These are phyloP conservation scores for Babesia bovis DNA, from an alignment of 169 alveolate species.

Conservation along the genomic window DNA sequence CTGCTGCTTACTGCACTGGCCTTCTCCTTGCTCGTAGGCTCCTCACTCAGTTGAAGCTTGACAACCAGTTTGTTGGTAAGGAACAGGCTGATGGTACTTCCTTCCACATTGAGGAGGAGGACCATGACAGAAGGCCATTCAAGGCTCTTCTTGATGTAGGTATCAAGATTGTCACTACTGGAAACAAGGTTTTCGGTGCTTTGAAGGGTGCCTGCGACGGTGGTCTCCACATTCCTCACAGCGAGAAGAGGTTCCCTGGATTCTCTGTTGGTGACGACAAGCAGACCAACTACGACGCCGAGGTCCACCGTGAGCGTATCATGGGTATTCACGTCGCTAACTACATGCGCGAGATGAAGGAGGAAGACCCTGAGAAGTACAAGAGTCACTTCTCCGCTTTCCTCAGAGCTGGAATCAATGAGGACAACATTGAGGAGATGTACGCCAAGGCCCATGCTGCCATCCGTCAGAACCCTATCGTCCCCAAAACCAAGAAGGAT, in stretches of 20 bases:
- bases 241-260: conserved; percentile 98
- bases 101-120: conserved; percentile 93
- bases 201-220: conserved; percentile 99
- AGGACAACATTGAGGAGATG: conserved; percentile 94
- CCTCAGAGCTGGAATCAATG: conserved; percentile 88
- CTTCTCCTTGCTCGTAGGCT: conserved; percentile 97
- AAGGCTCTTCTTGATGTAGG: conserved; percentile 99
- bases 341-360: conserved; percentile 94
- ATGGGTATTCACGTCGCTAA: conserved; percentile 97
- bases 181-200: conserved; percentile 99
- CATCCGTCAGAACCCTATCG: conserved; percentile 94
- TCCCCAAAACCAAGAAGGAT: conserved; percentile 81
- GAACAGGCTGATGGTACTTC: conserved; percentile 94
- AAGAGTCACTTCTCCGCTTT: conserved; percentile 93
- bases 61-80: conserved; percentile 90
- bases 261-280: conserved; percentile 88
- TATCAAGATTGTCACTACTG: conserved; percentile 97
- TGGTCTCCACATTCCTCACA: conserved; percentile 99
- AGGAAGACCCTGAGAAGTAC: conserved; percentile 95
- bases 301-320: conserved; percentile 96
- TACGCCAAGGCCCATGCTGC: conserved; percentile 95
- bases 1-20: conserved; percentile 99
- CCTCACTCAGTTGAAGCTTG: conserved; percentile 90
- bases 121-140: conserved; percentile 96
- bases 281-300: conserved; percentile 92